Conservation (phyloP, 2,329 filamentous ascomycete species). For the Grosmannia penicillata region DNA sequence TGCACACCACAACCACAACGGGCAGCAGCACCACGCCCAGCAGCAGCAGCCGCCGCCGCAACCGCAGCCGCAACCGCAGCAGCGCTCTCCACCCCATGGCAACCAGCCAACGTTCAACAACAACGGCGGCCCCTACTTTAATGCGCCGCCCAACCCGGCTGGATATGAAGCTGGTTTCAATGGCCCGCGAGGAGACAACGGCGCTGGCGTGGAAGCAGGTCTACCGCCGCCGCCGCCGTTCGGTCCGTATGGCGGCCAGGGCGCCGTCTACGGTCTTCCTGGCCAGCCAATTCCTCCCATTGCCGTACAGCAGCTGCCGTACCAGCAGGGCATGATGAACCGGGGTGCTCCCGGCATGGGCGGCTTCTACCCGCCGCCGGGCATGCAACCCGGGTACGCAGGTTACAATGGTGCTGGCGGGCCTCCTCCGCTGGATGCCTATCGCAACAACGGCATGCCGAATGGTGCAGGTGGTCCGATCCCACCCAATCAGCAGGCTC, state of each 20-base stretch:
- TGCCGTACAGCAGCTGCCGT: slow-evolving; percentile 28
- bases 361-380: slow-evolving; percentile 35
- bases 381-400: slow-evolving; percentile 40
- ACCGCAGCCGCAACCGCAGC: slow-evolving; percentile 9
- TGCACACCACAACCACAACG: slow-evolving; percentile 10
- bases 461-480: slow-evolving; percentile 33
- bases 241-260: slow-evolving; percentile 3
- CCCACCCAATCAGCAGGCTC: slow-evolving; percentile 19
- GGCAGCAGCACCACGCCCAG: slow-evolving; percentile 12
- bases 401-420: slow-evolving; percentile 31
- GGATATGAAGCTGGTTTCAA: slow-evolving; percentile 38
- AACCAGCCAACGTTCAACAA: slow-evolving; percentile 6
- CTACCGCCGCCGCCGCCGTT: slow-evolving; percentile 6
- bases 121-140: slow-evolving; percentile 34
- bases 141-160: slow-evolving; percentile 26
- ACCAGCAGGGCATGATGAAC: slow-evolving; percentile 42
- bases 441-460: slow-evolving; percentile 33
- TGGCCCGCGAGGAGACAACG: slow-evolving; percentile 35
- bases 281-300: slow-evolving; percentile 19
- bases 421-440: slow-evolving; percentile 35
- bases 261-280: slow-evolving; percentile 6
- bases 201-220: slow-evolving; percentile 20
- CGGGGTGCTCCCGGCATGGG: slow-evolving; percentile 38
- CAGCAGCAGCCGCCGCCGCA: slow-evolving; percentile 18
- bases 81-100: slow-evolving; percentile 7